Percentiles rank a stretch among this genome's conserved stretches.
Conservation (phyloP, 768 basidiomycete genomes). For the Albatrellus ellisii region DNA sequence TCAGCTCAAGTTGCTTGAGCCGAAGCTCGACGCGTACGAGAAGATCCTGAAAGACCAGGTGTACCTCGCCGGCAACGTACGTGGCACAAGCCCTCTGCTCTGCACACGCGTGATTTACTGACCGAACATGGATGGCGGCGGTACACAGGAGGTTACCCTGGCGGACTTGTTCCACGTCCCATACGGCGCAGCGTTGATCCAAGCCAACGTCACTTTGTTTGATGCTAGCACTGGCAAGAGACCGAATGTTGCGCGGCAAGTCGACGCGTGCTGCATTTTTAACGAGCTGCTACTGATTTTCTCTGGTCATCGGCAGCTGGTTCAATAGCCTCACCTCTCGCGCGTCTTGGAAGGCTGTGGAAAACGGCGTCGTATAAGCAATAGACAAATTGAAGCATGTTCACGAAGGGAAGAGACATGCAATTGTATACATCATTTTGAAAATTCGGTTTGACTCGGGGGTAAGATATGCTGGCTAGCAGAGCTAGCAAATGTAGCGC, state of each 20-base stretch:
- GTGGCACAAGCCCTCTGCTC: too few species aligned
- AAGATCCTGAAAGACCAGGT: constrained; percentile 39
- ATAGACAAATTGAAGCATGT: too few species aligned
- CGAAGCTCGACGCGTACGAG: constrained; percentile 41
- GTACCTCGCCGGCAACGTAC: constrained; percentile 32
- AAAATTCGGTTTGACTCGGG: too few species aligned
- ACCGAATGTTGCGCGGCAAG: constrained; percentile 33
- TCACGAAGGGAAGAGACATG: too few species aligned
- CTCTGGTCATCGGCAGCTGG: constrained; percentile 24
- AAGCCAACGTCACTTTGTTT: constrained; percentile 19
- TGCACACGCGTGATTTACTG: not conserved
- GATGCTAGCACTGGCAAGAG: too few species aligned
- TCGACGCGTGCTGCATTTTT: not conserved
- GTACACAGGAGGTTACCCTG: constrained; percentile 29
- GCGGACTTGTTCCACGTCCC: constrained; percentile 49
- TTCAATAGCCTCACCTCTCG: constrained; percentile 35
- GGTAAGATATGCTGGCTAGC: too few species aligned
- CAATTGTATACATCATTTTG: too few species aligned
- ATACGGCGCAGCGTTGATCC: constrained; percentile 21
- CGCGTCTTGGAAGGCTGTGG: constrained; percentile 35
- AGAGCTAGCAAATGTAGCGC: too few species aligned
- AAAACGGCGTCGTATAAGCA: too few species aligned
- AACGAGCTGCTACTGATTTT: too few species aligned
- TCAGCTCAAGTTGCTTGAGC: constrained; percentile 20
- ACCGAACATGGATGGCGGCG: too few species aligned